Evolutionary conservation across 2,329 filamentous ascomycete genomes (phyloP).

Genomic region (Conoideocrella luteorostrata): DNA sequence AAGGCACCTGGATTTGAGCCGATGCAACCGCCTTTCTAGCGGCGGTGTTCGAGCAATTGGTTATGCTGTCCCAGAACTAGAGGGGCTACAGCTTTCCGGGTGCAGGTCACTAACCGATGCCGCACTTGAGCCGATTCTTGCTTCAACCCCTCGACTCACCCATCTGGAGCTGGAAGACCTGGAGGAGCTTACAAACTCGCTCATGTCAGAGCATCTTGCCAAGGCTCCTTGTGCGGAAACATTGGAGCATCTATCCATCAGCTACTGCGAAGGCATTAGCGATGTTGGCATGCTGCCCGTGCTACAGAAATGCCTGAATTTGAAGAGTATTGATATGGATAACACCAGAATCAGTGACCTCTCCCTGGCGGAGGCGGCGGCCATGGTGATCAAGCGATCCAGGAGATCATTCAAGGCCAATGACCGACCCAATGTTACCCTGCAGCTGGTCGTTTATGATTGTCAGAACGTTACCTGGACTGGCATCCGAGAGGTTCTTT

Average conservation of each 20-base stretch:
- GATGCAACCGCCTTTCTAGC: constrained; percentile 69
- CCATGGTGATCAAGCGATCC: constrained; percentile 65
- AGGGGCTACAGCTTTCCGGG: constrained; percentile 77
- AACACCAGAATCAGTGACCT: constrained; percentile 89
- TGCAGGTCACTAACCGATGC: constrained; percentile 69
- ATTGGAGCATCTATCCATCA: constrained; percentile 77
- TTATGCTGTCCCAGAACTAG: constrained; percentile 67
- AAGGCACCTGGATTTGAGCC: constrained; percentile 78
- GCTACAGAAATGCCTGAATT: constrained; percentile 63
- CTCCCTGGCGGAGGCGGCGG: constrained; percentile 74
- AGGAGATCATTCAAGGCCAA: constrained; percentile 32
- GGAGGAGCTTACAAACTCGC: constrained; percentile 64
- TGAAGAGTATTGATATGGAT: constrained; percentile 77
- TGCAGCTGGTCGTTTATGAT: constrained; percentile 81
- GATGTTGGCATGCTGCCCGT: constrained; percentile 80
- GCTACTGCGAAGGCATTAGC: constrained; percentile 80
- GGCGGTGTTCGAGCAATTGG: constrained; percentile 64
- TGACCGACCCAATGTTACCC: constrained; percentile 49
- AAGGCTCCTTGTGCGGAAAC: constrained; percentile 65
- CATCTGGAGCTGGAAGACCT: constrained; percentile 89
- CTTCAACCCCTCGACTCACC: constrained; percentile 68
- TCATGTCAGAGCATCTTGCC: constrained; percentile 66
- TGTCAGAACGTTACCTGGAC: constrained; percentile 91
- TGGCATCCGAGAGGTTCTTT: constrained; percentile 79
- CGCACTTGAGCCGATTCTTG: constrained; percentile 65